Percentiles rank a stretch among this genome's conserved stretches.
Evolutionary conservation across 495 filamentous ascomycete genomes (phyloP).

Genomic region (Parachaetomium inaequale): DNA sequence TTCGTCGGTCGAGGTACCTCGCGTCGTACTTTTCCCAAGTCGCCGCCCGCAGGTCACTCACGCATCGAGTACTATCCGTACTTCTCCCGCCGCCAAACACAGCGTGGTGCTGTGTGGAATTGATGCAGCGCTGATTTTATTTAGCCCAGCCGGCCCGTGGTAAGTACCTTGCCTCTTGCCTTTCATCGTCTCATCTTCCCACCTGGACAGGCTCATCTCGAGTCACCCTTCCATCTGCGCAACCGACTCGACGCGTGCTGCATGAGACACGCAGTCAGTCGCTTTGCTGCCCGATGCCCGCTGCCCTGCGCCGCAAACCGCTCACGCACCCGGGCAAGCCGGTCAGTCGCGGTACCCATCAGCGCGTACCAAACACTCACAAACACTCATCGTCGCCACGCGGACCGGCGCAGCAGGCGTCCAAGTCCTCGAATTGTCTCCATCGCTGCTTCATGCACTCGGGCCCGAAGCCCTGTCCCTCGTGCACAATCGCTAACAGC

Average conservation of each 20-base stretch:
- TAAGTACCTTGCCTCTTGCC: conserved; percentile 22
- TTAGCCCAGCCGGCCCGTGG: conserved; percentile 18
- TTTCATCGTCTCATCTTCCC: background rate
- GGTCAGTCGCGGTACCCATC: conserved; percentile 1
- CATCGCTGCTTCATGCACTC: background rate
- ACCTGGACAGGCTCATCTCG: background rate
- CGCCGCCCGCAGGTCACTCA: conserved; percentile 28
- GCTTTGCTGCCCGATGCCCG: background rate
- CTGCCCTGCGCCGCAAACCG: background rate
- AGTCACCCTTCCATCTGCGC: background rate
- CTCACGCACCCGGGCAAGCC: background rate
- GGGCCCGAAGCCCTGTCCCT: background rate
- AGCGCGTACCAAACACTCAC: conserved; percentile 1
- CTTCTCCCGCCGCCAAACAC: conserved; percentile 17
- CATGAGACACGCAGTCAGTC: conserved; percentile 1
- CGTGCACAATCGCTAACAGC: conserved; percentile 21
- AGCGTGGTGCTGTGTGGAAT: conserved; percentile 20
- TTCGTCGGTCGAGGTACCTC: conserved; percentile 30
- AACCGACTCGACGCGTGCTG: conserved; percentile 13
- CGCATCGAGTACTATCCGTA: conserved; percentile 27
- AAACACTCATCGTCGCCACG: background rate
- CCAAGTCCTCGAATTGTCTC: background rate
- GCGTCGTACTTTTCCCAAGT: conserved; percentile 27
- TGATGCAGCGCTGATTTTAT: conserved; percentile 24
- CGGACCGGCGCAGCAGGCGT: background rate